Evolutionary conservation across 2,329 filamentous ascomycete species (phyloP), one percentile per base, ranked within the genome.

Genomic region (Nigrograna mackinnonii): DNA sequence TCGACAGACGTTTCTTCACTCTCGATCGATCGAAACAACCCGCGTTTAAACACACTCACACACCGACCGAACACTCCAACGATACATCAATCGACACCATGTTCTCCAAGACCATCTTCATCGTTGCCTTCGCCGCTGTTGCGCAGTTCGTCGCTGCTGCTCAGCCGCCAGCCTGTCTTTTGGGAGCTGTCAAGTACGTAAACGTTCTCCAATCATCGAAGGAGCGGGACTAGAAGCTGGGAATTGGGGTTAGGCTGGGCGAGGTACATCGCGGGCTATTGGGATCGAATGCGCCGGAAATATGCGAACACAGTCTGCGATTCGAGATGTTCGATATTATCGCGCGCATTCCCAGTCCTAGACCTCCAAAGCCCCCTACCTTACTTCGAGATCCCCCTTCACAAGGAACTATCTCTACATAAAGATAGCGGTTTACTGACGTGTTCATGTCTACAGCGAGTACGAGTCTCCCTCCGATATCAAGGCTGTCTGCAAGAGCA

Each of bases 181-280:
- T 64, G 35, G 62, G 58, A 39, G 61, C 61, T 19, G 47, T 61
- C 28, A 64, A 63, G n/a, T n/a, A n/a, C n/a, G 43, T 45, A n/a
- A n/a, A n/a, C n/a, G n/a, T n/a, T n/a, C n/a, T n/a, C n/a, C n/a
- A n/a, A n/a, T n/a, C n/a, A n/a, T n/a, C n/a, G n/a, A n/a, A n/a
- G n/a, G n/a, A n/a, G n/a, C n/a, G n/a, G n/a, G n/a, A n/a, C n/a
- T n/a, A n/a, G n/a, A n/a, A n/a, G n/a, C n/a, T n/a, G n/a, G n/a
- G n/a, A n/a, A n/a, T n/a, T n/a, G n/a, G n/a, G n/a, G n/a, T n/a
- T n/a, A n/a, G n/a, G n/a, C n/a, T n/a, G n/a, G n/a, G n/a, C n/a
- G n/a, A n/a, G n/a, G n/a, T n/a, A n/a, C n/a, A n/a, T n/a, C n/a
- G n/a, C n/a, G n/a, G n/a, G n/a, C n/a, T n/a, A n/a, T n/a, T n/a